phyloP scores from a whole-genome alignment of 129 eudicot genomes.

The Cynara cardunculus region DNA sequence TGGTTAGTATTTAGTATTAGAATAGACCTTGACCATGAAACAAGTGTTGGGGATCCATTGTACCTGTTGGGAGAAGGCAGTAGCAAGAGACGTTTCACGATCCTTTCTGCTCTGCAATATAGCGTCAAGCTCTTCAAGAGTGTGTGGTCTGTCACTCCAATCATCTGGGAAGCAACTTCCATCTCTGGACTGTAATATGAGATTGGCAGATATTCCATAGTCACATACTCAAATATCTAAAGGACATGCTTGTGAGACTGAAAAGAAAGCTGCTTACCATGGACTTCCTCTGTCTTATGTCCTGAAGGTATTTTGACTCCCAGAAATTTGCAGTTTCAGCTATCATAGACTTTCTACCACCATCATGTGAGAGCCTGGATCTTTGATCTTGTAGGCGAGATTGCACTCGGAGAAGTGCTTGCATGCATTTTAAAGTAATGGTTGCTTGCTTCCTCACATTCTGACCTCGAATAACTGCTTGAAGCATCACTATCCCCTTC shows the following conservation, averaged over 20 bases:
- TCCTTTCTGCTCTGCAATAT: constrained; percentile 56
- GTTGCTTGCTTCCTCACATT: constrained; percentile 81
- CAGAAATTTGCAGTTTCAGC: constrained; percentile 54
- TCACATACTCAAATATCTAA: background rate
- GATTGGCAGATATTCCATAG: background rate
- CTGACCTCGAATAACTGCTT: constrained; percentile 92
- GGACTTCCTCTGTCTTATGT: constrained; percentile 55
- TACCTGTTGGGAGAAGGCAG: constrained; percentile 68
- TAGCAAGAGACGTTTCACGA: constrained; percentile 43
- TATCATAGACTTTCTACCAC: constrained; percentile 59
- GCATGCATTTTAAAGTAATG: constrained; percentile 76
- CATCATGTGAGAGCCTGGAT: constrained; percentile 67
- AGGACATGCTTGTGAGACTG: background rate
- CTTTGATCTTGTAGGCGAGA: constrained; percentile 70
- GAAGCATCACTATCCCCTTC: constrained; percentile 88
- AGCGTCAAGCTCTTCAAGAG: constrained; percentile 75
- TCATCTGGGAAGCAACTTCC: constrained; percentile 51
- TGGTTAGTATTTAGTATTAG: constrained; percentile 4
- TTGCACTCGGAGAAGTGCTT: constrained; percentile 74
- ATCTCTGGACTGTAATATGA: constrained; percentile 59
- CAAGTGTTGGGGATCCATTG: background rate
- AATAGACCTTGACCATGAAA: background rate
- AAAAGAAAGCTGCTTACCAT: constrained; percentile 34
- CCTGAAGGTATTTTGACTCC: constrained; percentile 63
- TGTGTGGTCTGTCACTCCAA: constrained; percentile 55